These are phyloP conservation scores for Claviceps pusilla DNA, from an alignment of 2,329 filamentous ascomycete genomes.

Conservation along the genomic window DNA sequence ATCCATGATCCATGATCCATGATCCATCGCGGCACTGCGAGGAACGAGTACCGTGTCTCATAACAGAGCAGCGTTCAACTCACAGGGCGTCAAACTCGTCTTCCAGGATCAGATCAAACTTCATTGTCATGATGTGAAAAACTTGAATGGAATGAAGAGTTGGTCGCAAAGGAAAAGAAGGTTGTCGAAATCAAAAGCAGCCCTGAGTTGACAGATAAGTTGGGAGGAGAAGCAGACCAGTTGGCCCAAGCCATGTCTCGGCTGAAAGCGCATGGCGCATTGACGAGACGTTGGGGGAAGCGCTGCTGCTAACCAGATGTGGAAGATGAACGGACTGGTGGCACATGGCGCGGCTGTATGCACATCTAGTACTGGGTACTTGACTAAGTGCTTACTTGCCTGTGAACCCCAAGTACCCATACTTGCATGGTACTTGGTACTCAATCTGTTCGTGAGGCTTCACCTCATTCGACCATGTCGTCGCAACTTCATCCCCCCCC, in stretches of 20 bases:
- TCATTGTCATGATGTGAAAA: constrained; percentile 1
- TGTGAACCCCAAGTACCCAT: too few relatives aligned
- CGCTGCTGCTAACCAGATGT: background rate
- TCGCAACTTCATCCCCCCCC: too few relatives aligned
- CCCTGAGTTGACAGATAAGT: background rate
- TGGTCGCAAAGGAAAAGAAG: background rate
- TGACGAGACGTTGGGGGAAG: background rate
- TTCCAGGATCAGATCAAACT: constrained; percentile 25
- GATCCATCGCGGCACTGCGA: too few relatives aligned
- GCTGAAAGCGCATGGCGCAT: background rate
- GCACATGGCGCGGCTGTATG: background rate
- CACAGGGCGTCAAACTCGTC: constrained; percentile 43
- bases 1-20: too few relatives aligned
- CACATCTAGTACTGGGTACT: too few relatives aligned
- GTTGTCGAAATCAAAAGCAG: too few relatives aligned
- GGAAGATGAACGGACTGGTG: background rate
- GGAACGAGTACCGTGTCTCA: too few relatives aligned
- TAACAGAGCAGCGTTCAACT: constrained; percentile 8
- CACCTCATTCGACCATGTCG: too few relatives aligned
- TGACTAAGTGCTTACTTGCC: background rate
- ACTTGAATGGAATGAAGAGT: too few relatives aligned
- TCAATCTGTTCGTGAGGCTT: too few relatives aligned
- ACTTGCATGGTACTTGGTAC: too few relatives aligned
- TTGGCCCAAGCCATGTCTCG: background rate
- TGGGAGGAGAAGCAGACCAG: too few relatives aligned